phyloP scores from a whole-genome alignment of 2,329 filamentous ascomycete genomes.

The Pseudophaeomoniella oleicola region DNA sequence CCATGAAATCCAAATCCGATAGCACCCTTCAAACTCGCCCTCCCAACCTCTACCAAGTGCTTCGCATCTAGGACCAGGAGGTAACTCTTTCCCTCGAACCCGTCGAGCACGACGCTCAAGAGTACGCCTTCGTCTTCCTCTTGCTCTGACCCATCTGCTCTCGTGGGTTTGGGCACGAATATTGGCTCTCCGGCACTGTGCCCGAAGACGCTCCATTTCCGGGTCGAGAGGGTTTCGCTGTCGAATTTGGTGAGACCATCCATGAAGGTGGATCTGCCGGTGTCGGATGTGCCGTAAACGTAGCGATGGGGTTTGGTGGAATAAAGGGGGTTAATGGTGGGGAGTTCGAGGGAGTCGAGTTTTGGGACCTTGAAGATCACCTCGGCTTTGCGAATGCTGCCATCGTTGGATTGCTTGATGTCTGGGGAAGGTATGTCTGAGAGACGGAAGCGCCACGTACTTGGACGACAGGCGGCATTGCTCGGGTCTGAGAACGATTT shows the following conservation, averaged over 20 bases:
- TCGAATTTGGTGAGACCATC: slow-evolving; percentile 41
- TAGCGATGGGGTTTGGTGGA: slow-evolving; percentile 32
- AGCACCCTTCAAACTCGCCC: slow-evolving; percentile 32
- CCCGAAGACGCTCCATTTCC: slow-evolving; percentile 30
- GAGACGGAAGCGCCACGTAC: slow-evolving; percentile 23
- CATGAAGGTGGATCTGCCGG: slow-evolving; percentile 32
- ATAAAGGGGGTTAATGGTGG: slow-evolving; percentile 32
- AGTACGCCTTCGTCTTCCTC: slow-evolving; percentile 39
- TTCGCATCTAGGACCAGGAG: slow-evolving; percentile 36
- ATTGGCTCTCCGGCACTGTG: slow-evolving; percentile 41
- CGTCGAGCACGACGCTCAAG: slow-evolving; percentile 38
- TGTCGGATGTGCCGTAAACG: slow-evolving; percentile 32
- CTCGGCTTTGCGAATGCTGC: slow-evolving; percentile 5
- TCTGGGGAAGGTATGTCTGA: slow-evolving; percentile 15
- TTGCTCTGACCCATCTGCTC: slow-evolving; percentile 10
- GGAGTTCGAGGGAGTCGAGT: slow-evolving; percentile 27
- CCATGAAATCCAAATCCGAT: slow-evolving; percentile 42
- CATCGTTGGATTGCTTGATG: slow-evolving; percentile 1
- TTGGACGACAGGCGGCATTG: slow-evolving; percentile 9
- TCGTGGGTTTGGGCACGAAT: slow-evolving; percentile 29
- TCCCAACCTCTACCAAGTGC: slow-evolving; percentile 33
- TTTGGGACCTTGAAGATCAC: slow-evolving; percentile 15
- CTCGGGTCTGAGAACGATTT: slow-evolving; percentile 29
- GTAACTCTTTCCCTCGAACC: slow-evolving; percentile 34
- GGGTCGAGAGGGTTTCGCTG: slow-evolving; percentile 22